Base-by-base conservation (phyloP, 805 yeast species). In the Kuraishia capsulata region DNA sequence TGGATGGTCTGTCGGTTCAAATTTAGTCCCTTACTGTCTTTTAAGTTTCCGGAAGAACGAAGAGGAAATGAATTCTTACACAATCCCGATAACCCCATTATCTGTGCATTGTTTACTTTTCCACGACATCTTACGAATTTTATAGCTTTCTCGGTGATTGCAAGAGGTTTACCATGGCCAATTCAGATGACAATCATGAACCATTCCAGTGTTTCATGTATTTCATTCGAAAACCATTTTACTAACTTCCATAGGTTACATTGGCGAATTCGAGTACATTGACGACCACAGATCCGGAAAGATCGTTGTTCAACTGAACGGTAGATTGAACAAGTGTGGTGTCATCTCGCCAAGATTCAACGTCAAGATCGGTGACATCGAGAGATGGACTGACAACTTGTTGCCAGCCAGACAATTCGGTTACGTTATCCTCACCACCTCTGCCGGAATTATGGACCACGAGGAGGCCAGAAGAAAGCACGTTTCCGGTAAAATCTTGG, bases 401-500 rank as follows among this genome's bases (percentile, higher is more conserved):
- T 79, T 90, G 65, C 97, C 97, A 68, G 95, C 97, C 54, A 88
- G 97, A 83, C 97, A 90, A 75, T 90, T 90, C 64, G 97, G 97
- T 76, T 89, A 71, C 81, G 90, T 90, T 64, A 84, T 90, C 71
- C 81, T 90, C 65, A 90, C 97, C 71, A 90, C 97, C 59, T 90
- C 97, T 59, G 96, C 97, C 59, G 98, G 98, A 76, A 90, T 90
- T 61, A 88, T 90, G 95, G 97, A 92, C 80, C 98, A 90, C 78
- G 97, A 90, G 79, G 97, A 90, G 78, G 98, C 98, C 59, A 87
- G 96, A 81, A 85, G 97, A 82, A 92, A 90, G 84, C 97, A 90
- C 76, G 97, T 90, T 59, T 88, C 97, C 55, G 98, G 98, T 71
- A 90, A 90, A 79, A 84, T 90, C 71, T 81, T 90, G 65, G 98